Base-by-base conservation (phyloP, 441 rosid genomes). In the Melianthus villosus region DNA sequence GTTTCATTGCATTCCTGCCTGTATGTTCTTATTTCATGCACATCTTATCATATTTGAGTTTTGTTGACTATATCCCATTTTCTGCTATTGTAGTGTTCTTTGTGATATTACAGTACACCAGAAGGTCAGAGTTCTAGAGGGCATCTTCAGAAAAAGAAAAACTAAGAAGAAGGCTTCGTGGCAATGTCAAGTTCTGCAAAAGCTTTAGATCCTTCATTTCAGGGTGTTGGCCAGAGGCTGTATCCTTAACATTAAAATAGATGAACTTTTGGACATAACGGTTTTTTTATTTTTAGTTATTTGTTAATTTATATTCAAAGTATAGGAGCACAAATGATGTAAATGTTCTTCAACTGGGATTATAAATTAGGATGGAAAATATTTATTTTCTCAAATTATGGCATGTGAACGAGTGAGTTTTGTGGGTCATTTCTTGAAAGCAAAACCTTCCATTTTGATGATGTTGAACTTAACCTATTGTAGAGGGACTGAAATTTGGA, bases 401-500 rank as follows among this genome's bases (percentile, higher is more conserved):
- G 23, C 23, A 6, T 20, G 23, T 20, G 6, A 20, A 20, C 6
- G 23, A 20, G 23, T 6, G 2, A 20, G n/a, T 20, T 20, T 20
- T 40, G 22, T 23, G 12, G 22, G 15, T 25, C 7, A 19, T 22
- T 32, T 37, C 16, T 33, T 48, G 36, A 46, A 29, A 23, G 5
- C 45, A 25, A 10, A 29, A 18, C 25, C 22, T 53, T 42, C 20
- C 12, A 19, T 14, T 57, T 13, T 22, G 45, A 38, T 40, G 22
- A 26, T 64, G 73, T 71, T 57, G 9, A 54, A 45, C 92, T 69
- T 71, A 60, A 82, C 79, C 25, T 45, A 58, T 32, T 36, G n/a
- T 52, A 91, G 99, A 43, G 99, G 99, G 41, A 72, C 75, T 64
- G 99, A 91, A 44, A 91, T 82, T 45, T 91, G 99, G 99, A 77